These are phyloP conservation scores for Rosa persica DNA, from an alignment of 306 rosid genomes.

Conservation along the genomic window DNA sequence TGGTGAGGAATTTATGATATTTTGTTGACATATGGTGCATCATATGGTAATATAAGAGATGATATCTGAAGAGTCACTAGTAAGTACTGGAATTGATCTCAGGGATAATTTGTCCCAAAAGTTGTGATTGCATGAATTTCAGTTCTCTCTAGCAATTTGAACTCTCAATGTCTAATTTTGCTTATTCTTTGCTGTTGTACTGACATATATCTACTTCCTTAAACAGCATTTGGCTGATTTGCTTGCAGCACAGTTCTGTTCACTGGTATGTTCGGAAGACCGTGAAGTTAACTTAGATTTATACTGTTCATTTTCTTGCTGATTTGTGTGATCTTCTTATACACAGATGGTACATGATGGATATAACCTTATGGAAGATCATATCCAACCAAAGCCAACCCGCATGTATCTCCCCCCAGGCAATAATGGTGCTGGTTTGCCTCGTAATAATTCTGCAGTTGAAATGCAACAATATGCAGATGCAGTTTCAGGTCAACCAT, in stretches of 20 bases:
- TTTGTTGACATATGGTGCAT: background rate
- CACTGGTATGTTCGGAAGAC: slow-evolving; percentile 55
- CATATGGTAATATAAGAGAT: background rate
- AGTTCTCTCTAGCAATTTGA: background rate
- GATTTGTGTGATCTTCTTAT: slow-evolving; percentile 26
- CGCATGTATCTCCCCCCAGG: slow-evolving; percentile 43
- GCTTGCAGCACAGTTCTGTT: slow-evolving; percentile 66
- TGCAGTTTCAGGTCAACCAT: slow-evolving; percentile 50
- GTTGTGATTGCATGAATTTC: background rate
- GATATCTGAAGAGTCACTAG: background rate
- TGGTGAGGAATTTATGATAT: background rate
- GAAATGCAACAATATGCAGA: slow-evolving; percentile 85
- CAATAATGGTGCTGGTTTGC: slow-evolving; percentile 40
- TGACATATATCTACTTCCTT: slow-evolving; percentile 41
- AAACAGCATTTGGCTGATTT: slow-evolving; percentile 83
- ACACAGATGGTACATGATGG: slow-evolving; percentile 78
- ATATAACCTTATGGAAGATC: slow-evolving; percentile 47
- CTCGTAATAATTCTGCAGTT: slow-evolving; percentile 44
- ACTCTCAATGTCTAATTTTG: background rate
- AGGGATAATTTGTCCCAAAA: background rate
- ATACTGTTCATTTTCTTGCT: slow-evolving; percentile 1
- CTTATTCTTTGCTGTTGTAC: slow-evolving; percentile 31
- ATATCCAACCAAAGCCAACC: slow-evolving; percentile 54
- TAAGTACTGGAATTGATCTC: background rate
- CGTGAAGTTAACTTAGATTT: background rate